These are phyloP conservation scores for Boletus vermiculosoides DNA, from an alignment of 768 basidiomycete species.

Conservation along the genomic window DNA sequence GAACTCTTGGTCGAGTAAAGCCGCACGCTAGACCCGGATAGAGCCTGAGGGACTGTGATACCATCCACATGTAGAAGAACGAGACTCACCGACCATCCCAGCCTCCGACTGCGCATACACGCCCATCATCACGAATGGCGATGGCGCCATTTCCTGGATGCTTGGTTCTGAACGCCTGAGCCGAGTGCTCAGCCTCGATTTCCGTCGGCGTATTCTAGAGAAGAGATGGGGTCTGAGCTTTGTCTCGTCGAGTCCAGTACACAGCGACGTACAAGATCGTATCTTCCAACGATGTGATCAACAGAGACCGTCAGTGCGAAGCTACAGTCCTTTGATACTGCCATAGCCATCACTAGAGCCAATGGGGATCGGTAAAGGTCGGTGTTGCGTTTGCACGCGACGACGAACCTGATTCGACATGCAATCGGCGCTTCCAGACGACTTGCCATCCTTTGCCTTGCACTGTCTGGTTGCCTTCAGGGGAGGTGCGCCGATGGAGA, in stretches of 20 bases:
- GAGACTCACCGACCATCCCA: slow-evolving; percentile 87
- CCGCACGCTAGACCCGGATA: slow-evolving; percentile 53
- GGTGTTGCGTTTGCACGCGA: neutral
- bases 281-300: slow-evolving; percentile 73
- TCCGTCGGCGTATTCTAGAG: slow-evolving; percentile 10
- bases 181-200: slow-evolving; percentile 20
- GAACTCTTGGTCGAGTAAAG: slow-evolving; percentile 79
- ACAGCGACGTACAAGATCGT: slow-evolving; percentile 47
- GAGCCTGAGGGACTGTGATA: neutral
- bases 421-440: slow-evolving; percentile 64
- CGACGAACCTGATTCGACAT: slow-evolving; percentile 68
- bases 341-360: slow-evolving; percentile 79
- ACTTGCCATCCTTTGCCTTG: slow-evolving; percentile 74
- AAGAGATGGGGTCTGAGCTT: neutral
- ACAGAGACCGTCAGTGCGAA: slow-evolving; percentile 82
- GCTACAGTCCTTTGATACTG: slow-evolving; percentile 54
- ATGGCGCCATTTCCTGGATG: slow-evolving; percentile 78
- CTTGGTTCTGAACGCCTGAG: slow-evolving; percentile 55
- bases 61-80: neutral
- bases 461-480: slow-evolving; percentile 43
- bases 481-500: slow-evolving; percentile 50
- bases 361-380: neutral
- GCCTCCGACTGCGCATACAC: slow-evolving; percentile 83
- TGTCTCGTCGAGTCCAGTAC: too few species aligned
- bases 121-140: slow-evolving; percentile 71